Conservation (phyloP, 352 stramenopile genomes). For the Globisporangium lucens region DNA sequence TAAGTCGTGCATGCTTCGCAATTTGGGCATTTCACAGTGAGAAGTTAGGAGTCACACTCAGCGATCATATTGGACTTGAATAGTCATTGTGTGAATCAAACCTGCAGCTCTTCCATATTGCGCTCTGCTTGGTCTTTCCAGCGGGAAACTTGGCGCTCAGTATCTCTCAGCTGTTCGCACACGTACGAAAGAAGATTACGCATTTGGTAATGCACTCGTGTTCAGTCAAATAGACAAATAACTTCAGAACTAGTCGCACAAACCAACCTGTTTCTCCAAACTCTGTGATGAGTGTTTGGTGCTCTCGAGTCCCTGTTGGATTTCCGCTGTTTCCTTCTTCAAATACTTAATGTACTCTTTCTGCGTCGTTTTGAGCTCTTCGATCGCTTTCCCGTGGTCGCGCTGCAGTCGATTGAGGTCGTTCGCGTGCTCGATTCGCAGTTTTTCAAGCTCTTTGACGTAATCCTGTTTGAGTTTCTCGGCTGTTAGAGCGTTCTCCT, state of each 20-base stretch:
- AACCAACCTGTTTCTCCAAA: conserved; percentile 31
- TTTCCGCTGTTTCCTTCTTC: conserved; percentile 38
- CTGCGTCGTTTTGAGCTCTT: conserved; percentile 44
- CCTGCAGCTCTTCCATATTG: conserved; percentile 39
- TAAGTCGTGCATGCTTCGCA: conserved; percentile 9
- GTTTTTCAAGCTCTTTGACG: conserved; percentile 42
- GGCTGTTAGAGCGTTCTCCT: conserved; percentile 21
- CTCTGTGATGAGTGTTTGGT: conserved; percentile 25
- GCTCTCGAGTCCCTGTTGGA: conserved; percentile 22
- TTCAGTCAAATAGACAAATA: not conserved
- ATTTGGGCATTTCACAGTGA: not conserved
- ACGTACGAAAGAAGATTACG: not conserved
- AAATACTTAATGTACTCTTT: conserved; percentile 43
- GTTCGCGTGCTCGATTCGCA: conserved; percentile 32
- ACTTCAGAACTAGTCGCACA: not conserved
- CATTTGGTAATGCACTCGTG: not conserved
- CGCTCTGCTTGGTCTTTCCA: conserved; percentile 41
- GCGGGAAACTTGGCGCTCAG: conserved; percentile 29
- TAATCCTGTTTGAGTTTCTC: conserved; percentile 50
- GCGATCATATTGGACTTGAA: not conserved
- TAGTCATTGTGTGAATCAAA: conserved; percentile 9
- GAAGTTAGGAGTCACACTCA: not conserved
- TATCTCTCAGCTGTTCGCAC: conserved; percentile 27
- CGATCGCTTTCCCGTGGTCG: conserved; percentile 35
- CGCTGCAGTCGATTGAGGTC: conserved; percentile 44